Evolutionary conservation across 177 flowering plant genomes (phyloP), one percentile per base, ranked within the genome.

Genomic region (Vitis hybrid): DNA sequence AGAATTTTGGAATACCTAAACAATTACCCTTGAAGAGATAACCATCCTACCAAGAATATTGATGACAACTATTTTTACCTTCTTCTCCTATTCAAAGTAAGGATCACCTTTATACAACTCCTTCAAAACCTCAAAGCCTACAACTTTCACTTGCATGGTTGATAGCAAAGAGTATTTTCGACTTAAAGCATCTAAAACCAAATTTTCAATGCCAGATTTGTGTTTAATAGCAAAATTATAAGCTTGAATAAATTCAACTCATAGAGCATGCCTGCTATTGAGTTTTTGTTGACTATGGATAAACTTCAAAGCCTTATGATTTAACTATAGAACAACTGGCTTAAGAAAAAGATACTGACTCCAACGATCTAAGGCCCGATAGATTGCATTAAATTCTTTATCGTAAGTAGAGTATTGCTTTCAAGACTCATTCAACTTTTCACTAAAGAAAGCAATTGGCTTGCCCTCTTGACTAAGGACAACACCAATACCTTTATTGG

Each of bases 101-200:
- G 60, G 60, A 33, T 70, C 73, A 53, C 62, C n/a, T 20, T 62
- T 33, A n/a, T 70, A 70, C 2, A 70, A 20, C 2, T 64, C 73
- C 26, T 63, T 63, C 1, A 70, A 5, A 2, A 63, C 48, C 5
- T 63, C 62, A 70, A 70, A 63, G 2, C 56, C 62, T 14, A 70
- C 18, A 7, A 64, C 55, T 22, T 64, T 31, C 12, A 55, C 53
- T 39, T 62, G 39, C 55, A 70, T 55, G 55, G n/a, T 1, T 22
- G 10, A 59, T 1, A 22, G 67, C 22, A 63, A 64, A 10, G 45
- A 55, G 39, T 70, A 26, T 16, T 67, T 55, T 50, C 59, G 10
- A 18, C 74, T 71, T n/a, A 71, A n/a, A 5, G 64, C 69, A 71
- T 65, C 59, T 1, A 22, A 59, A 1, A 48, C 49, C 3, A 20